phyloP scores from a whole-genome alignment of 176 grass and related monocot genomes.

The Hsuehochloa calcarea region DNA sequence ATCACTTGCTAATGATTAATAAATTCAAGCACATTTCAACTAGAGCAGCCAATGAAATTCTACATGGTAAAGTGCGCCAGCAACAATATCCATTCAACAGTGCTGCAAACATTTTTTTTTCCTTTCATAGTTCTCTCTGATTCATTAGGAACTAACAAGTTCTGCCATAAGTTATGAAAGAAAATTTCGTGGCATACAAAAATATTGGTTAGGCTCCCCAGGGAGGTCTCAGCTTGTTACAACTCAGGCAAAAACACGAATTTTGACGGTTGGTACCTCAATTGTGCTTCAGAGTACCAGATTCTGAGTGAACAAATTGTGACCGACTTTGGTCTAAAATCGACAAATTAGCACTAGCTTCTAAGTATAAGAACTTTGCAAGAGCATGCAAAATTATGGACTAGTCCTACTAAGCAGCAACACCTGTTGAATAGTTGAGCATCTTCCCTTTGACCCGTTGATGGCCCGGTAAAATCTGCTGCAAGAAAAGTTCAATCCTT shows the following conservation, averaged over 20 bases:
- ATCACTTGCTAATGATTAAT: neutral
- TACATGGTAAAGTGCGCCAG: neutral
- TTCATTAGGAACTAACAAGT: conserved; percentile 18
- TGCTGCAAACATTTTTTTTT: neutral
- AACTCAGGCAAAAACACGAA: conserved; percentile 28
- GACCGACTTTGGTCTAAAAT: neutral
- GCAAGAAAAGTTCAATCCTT: conserved; percentile 53
- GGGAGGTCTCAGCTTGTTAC: conserved; percentile 26
- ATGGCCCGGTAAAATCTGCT: conserved; percentile 66
- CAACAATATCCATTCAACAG: neutral
- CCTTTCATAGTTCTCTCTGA: neutral
- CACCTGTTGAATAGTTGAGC: conserved; percentile 35
- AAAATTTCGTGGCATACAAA: conserved; percentile 7
- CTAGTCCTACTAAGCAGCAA: conserved; percentile 26
- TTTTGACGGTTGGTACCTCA: neutral
- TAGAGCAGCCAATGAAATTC: neutral
- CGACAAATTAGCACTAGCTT: neutral
- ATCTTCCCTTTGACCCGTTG: conserved; percentile 55
- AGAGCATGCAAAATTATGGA: neutral
- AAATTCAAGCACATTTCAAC: neutral
- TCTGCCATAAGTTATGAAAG: conserved; percentile 25
- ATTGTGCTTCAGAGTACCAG: neutral
- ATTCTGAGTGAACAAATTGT: neutral
- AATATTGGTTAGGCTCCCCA: conserved; percentile 25
- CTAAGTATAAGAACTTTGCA: neutral